These are phyloP conservation scores for Chamaecyparis obtusa DNA, from an alignment of 75 land plant genomes.

Conservation along the genomic window DNA sequence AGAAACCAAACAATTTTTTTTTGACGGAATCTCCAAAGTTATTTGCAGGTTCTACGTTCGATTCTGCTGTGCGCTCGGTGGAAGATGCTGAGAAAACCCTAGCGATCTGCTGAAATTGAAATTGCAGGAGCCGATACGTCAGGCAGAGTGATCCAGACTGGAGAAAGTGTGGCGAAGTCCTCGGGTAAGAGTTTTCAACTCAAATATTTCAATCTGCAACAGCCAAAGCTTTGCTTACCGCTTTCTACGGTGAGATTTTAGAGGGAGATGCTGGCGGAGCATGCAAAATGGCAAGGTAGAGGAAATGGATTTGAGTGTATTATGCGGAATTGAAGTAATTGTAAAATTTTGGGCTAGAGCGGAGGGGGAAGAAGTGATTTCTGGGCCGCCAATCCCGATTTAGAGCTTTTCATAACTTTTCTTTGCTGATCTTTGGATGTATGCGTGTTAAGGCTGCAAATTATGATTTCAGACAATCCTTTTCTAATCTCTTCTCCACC, in stretches of 20 bases:
- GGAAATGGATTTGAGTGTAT: slow-evolving; percentile 5
- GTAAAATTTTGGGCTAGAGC: slow-evolving; percentile 4
- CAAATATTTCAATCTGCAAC: background rate
- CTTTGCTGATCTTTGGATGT: background rate
- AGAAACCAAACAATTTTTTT: too few relatives aligned
- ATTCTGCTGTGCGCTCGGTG: background rate
- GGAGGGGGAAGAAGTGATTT: slow-evolving; percentile 11
- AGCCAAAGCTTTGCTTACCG: background rate
- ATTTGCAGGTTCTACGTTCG: slow-evolving; percentile 2
- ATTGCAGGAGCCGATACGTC: too few relatives aligned
- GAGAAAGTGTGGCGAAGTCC: background rate
- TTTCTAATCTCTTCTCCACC: slow-evolving; percentile 11
- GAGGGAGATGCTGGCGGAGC: slow-evolving; percentile 7
- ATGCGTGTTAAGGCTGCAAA: slow-evolving; percentile 4
- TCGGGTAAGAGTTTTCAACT: slow-evolving; percentile 1
- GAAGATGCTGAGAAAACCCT: background rate
- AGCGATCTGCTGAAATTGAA: background rate
- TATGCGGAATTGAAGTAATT: background rate
- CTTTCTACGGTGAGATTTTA: background rate
- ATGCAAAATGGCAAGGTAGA: slow-evolving; percentile 12
- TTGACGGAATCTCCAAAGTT: background rate
- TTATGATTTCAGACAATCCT: slow-evolving; percentile 39
- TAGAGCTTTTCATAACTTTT: background rate
- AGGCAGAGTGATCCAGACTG: background rate
- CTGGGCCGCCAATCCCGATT: slow-evolving; percentile 7